These are phyloP conservation scores for Jamesozyma gamospora DNA, from an alignment of 805 yeast genomes.

Conservation along the genomic window DNA sequence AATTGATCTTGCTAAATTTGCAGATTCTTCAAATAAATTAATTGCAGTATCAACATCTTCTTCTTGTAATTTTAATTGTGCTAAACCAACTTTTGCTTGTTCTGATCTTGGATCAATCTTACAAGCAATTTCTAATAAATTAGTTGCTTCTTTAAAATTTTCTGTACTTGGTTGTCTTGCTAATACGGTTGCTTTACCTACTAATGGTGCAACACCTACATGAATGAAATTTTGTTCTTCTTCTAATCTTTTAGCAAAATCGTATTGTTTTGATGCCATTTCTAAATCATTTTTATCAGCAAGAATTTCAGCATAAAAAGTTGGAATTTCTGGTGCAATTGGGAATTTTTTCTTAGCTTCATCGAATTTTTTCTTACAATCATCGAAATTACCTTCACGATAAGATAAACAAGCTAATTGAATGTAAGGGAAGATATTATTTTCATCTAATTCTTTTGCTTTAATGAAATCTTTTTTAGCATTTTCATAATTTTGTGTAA, in stretches of 20 bases:
- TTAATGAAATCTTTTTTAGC: constrained; percentile 70
- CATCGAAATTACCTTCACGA: constrained; percentile 48
- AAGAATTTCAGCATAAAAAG: constrained; percentile 89
- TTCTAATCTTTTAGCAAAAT: constrained; percentile 76
- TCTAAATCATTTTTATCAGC: constrained; percentile 66
- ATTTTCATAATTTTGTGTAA: constrained; percentile 60
- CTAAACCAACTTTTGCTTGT: constrained; percentile 80
- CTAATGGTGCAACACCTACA: constrained; percentile 80
- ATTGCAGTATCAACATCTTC: constrained; percentile 79
- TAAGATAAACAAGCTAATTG: constrained; percentile 89
- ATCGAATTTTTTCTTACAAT: constrained; percentile 56
- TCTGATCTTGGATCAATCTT: constrained; percentile 82
- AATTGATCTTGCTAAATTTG: constrained; percentile 69
- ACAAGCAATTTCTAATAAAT: constrained; percentile 62
- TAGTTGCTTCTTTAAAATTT: constrained; percentile 47
- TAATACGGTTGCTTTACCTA: constrained; percentile 75
- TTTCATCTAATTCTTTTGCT: constrained; percentile 63
- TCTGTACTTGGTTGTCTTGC: constrained; percentile 41
- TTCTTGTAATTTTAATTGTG: constrained; percentile 79
- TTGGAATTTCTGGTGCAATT: constrained; percentile 82
- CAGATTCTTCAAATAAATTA: constrained; percentile 69
- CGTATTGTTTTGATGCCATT: constrained; percentile 76
- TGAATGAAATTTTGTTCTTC: constrained; percentile 48
- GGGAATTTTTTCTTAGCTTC: constrained; percentile 70
- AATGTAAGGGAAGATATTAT: constrained; percentile 75